Base-by-base conservation (phyloP, 2,329 filamentous ascomycete species). In the Plenodomus biglobosus region DNA sequence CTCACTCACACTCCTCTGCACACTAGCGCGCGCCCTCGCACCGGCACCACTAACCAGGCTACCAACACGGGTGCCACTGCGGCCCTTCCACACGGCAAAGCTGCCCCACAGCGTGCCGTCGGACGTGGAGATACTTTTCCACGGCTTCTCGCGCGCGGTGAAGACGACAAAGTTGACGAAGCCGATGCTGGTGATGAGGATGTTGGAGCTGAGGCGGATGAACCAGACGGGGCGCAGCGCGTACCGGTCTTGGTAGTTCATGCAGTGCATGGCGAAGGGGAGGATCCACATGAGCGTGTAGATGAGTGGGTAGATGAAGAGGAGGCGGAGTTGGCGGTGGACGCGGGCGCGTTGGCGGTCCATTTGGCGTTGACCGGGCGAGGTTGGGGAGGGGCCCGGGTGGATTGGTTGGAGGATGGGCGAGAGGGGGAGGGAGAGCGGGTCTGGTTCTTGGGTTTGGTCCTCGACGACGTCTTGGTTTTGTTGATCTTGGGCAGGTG, bases 271-370 rank as follows among this genome's bases (percentile, higher is more conserved):
- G 2, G 85, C 73, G 58, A 91, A 88, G 0, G 88, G 88, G 7
- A 88, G 72, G 3, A 87, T 72, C 88, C 88, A 92, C 56, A 89
- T 82, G 3, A 82, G 69, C 17, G 88, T 77, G 69, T 92, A 92
- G 3, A 87, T 80, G 16, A 86, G 66, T 0, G 88, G 88, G 66
- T 92, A 92, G 40, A 90, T 83, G 70, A 92, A 90, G 16, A 91
- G 77, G 22, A 87, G 80, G 24, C 85, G 81, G 2, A 91, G 77
- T 61, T 91, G 87, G 8, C 85, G 80, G 38, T 81, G 79, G 49
- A 88, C 85, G 48, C 80, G 81, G 15, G 78, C 73, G 11, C 83
- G 78, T 8, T 79, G 58, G 8, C 51, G 49, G 1, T 37, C 39
- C 8, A 62, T 40, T 16, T 56, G 56, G 22, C 48, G 42, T 22